Base-by-base conservation (phyloP, 176 grass and related monocot genomes). In the Neostapfia colusana region DNA sequence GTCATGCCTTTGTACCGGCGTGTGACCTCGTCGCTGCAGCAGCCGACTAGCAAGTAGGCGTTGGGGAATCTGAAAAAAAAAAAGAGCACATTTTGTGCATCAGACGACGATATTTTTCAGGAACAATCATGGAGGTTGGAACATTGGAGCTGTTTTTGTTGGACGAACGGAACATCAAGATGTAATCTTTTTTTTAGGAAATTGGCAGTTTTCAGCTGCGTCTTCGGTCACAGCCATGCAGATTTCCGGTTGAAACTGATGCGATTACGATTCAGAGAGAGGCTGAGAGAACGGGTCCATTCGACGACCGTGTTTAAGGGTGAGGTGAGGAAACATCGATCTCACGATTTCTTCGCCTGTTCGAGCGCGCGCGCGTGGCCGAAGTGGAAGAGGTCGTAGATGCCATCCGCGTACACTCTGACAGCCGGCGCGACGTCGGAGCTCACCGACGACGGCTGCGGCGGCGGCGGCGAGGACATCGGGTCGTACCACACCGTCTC, bases 1-100 rank as follows among this genome's bases (percentile, higher is more conserved):
- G n/a, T n/a, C n/a, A n/a, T n/a, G n/a, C n/a, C n/a, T n/a, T n/a
- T n/a, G n/a, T n/a, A n/a, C n/a, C n/a, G n/a, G n/a, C n/a, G n/a
- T n/a, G n/a, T n/a, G n/a, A n/a, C 90, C 74, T 90, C 88, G 67
- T 90, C 91, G 34, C 87, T 90, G 85, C 91, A 90, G 78, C 91
- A 93, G 59, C 88, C 88, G 3, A 90, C 88, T 18, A 88, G 85
- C 81, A 94, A 78, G 59, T 88, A 88, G 20, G 88, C 71, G 65
- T 91, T 94, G 40, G 88, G 88, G 80, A 91, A 91, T 75, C 88
- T 94, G 36, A 7, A 35, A n/a, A n/a, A n/a, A n/a, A n/a, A n/a
- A n/a, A n/a, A n/a, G n/a, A n/a, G n/a, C n/a, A n/a, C n/a, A n/a
- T n/a, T n/a, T n/a, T n/a, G n/a, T n/a, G n/a, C n/a, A n/a, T n/a